Percentiles rank a stretch among this genome's conserved stretches.
These are phyloP conservation scores for Lodderomyces pseudojiufengensis DNA, from an alignment of 1,139 yeast genomes.

Conservation along the genomic window DNA sequence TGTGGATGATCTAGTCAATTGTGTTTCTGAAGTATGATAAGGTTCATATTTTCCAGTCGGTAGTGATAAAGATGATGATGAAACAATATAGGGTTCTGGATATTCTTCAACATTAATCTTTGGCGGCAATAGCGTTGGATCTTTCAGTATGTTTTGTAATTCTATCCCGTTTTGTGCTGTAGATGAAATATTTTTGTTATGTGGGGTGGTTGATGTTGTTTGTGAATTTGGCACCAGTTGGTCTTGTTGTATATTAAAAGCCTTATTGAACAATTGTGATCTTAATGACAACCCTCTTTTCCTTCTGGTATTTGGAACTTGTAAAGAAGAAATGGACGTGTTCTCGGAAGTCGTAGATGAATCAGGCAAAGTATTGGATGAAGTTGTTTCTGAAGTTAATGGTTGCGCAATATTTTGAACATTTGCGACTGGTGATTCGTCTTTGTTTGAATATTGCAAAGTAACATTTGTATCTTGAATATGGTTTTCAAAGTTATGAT, in stretches of 20 bases:
- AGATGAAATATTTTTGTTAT: neutral
- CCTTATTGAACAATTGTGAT: conserved; percentile 65
- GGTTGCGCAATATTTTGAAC: neutral
- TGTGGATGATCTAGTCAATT: conserved; percentile 25
- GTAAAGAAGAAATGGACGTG: conserved; percentile 5
- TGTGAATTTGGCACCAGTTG: neutral
- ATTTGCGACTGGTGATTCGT: no score
- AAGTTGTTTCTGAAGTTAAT: neutral
- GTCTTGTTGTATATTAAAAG: conserved; percentile 19
- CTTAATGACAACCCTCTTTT: conserved; percentile 73
- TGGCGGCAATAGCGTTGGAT: conserved; percentile 11
- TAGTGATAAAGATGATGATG: conserved; percentile 4
- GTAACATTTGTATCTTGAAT: no score
- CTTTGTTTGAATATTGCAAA: no score
- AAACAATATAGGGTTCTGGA: conserved; percentile 6
- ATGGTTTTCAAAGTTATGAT: no score
- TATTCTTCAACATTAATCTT: conserved; percentile 15
- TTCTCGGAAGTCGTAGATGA: neutral
- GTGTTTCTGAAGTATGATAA: conserved; percentile 10
- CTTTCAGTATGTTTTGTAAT: conserved; percentile 7
- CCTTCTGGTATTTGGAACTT: conserved; percentile 32
- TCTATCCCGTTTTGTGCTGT: conserved; percentile 7
- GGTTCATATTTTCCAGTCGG: conserved; percentile 1
- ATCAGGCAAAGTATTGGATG: neutral
- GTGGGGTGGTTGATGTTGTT: neutral